These are phyloP conservation scores for Chlorella sp. DNA, from an alignment of 139 green algal genomes.

Conservation along the genomic window DNA sequence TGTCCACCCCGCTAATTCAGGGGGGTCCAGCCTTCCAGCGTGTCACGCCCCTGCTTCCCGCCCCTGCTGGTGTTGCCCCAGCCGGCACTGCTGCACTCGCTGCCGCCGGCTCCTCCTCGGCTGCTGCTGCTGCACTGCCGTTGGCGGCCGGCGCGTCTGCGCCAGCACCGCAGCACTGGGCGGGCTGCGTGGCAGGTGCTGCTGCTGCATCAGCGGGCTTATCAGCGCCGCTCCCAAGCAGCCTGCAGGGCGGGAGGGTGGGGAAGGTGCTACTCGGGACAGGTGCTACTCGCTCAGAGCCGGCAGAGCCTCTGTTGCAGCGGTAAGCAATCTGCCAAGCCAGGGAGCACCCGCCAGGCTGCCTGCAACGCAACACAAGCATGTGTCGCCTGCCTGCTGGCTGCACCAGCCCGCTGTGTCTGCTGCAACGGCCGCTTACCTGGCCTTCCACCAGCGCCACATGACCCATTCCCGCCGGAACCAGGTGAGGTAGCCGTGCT, in stretches of 20 bases:
- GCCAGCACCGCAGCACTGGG: background rate
- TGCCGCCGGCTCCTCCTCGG: background rate
- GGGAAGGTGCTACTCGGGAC: background rate
- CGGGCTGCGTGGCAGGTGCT: background rate
- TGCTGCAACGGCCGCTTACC: too few species aligned
- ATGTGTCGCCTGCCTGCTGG: too few species aligned
- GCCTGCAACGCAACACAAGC: background rate
- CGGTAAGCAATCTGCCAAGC: too few species aligned
- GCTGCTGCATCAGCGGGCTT: background rate
- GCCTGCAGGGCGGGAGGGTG: background rate
- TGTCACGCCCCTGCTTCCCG: background rate
- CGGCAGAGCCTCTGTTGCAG: too few species aligned
- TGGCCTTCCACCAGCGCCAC: constrained; percentile 36
- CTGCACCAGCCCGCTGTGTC: too few species aligned
- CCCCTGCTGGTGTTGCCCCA: background rate
- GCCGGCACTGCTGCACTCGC: background rate
- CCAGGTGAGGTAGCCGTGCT: constrained; percentile 55
- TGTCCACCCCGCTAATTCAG: background rate
- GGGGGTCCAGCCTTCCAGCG: background rate
- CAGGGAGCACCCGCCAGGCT: too few species aligned
- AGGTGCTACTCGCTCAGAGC: too few species aligned
- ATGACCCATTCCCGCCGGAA: constrained; percentile 59
- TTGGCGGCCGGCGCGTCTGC: background rate
- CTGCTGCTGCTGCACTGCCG: too few species aligned
- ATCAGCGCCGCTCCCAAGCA: background rate